A percentile compares a stretch with the other conserved stretches of the same genome.
These are phyloP conservation scores for Solanum clarkiae DNA, from an alignment of 257 asterid genomes.

Conservation along the genomic window DNA sequence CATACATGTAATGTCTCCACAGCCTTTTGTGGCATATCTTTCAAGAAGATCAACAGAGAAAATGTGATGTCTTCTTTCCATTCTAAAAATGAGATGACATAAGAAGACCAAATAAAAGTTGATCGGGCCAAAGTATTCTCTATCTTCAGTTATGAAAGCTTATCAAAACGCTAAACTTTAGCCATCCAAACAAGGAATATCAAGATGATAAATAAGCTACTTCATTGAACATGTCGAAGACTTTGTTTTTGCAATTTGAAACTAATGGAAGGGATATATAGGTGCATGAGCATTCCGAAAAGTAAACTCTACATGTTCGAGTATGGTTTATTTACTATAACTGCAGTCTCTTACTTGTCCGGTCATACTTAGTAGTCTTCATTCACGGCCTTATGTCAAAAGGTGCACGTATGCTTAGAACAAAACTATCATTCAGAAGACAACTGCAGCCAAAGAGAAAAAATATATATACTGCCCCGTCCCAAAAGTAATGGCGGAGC, in stretches of 20 bases:
- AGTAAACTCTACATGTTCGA: not conserved
- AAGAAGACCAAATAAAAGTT: not conserved
- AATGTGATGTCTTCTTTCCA: slow-evolving; percentile 66
- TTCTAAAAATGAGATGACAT: not conserved
- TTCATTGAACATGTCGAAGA: not conserved
- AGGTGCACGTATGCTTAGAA: not conserved
- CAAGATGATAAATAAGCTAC: not conserved
- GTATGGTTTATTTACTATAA: not conserved
- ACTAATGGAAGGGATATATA: not conserved
- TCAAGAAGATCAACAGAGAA: slow-evolving; percentile 88
- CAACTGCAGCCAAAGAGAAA: not conserved
- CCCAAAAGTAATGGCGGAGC: not conserved
- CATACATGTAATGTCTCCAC: slow-evolving; percentile 72
- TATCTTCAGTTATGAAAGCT: not conserved
- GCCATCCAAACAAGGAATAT: not conserved
- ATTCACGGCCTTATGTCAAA: not conserved
- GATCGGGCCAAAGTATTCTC: not conserved
- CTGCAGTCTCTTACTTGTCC: not conserved
- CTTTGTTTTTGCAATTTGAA: not conserved
- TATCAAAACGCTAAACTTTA: not conserved
- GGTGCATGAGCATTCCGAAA: not conserved
- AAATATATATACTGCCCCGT: not conserved
- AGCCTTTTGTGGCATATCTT: slow-evolving; percentile 87
- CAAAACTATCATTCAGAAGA: not conserved
- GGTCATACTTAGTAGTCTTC: not conserved